A percentile compares a stretch with the other conserved stretches of the same genome.
These are phyloP conservation scores for Fusarium camptoceras DNA, from an alignment of 2,329 filamentous ascomycete species.

Conservation along the genomic window DNA sequence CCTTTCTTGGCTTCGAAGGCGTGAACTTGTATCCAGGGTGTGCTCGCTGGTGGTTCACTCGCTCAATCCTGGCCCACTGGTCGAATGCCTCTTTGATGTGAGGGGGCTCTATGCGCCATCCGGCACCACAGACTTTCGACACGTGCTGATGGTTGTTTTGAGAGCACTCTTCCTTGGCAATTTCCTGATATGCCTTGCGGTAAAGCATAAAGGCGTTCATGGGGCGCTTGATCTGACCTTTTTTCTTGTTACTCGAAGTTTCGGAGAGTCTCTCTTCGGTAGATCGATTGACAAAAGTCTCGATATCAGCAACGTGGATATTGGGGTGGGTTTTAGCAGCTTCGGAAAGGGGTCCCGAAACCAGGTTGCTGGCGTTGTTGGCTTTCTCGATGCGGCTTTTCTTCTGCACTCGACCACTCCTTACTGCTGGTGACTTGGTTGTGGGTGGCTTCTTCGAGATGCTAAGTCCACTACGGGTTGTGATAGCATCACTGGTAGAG, in stretches of 20 bases:
- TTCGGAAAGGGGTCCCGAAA: slow-evolving; percentile 77
- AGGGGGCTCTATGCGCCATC: slow-evolving; percentile 85
- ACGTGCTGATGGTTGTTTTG: slow-evolving; percentile 96
- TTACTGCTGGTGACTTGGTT: slow-evolving; percentile 29
- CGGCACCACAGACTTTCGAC: slow-evolving; percentile 85
- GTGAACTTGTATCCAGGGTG: slow-evolving; percentile 96
- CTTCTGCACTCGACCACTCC: slow-evolving; percentile 42
- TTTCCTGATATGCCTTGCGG: slow-evolving; percentile 88
- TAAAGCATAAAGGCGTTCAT: slow-evolving; percentile 99
- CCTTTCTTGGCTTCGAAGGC: slow-evolving; percentile 74
- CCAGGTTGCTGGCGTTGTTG: slow-evolving; percentile 50
- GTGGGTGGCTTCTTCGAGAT: slow-evolving; percentile 42
- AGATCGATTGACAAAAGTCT: slow-evolving; percentile 79
- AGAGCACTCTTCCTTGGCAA: slow-evolving; percentile 82
- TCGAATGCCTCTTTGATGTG: slow-evolving; percentile 81
- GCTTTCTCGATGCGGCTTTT: slow-evolving; percentile 49
- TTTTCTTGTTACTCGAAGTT: slow-evolving; percentile 71
- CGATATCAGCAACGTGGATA: slow-evolving; percentile 80
- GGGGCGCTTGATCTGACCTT: slow-evolving; percentile 86
- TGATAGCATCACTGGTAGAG: slow-evolving; percentile 45
- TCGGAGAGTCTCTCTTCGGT: slow-evolving; percentile 74
- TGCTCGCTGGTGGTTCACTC: slow-evolving; percentile 84
- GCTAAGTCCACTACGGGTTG: slow-evolving; percentile 53
- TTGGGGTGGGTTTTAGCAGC: slow-evolving; percentile 72
- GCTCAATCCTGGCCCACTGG: slow-evolving; percentile 81